Percentiles rank a stretch among this genome's conserved stretches.
Evolutionary conservation across 805 yeast genomes (phyloP).

Genomic region (Metschnikowia continentalis): DNA sequence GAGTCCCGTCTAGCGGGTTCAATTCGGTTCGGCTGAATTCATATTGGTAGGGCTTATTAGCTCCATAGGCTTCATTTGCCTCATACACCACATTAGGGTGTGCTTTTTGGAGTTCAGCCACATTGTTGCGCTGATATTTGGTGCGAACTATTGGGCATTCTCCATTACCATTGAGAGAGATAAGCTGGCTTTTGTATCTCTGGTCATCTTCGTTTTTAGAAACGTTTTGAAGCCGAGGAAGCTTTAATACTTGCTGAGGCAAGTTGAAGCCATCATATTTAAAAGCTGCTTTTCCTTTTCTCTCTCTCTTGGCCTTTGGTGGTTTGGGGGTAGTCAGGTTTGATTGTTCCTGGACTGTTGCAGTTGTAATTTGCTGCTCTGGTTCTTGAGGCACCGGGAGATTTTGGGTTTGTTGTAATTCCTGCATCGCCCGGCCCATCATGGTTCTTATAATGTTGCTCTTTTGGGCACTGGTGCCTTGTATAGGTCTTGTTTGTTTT

Average conservation of each 20-base stretch:
- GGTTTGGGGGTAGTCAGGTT: neutral
- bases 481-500: too few relatives aligned
- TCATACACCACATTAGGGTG: conserved; percentile 10
- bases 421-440: neutral
- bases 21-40: conserved; percentile 15
- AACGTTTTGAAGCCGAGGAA: neutral
- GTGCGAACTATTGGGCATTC: too few relatives aligned
- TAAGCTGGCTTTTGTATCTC: too few relatives aligned
- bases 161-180: too few relatives aligned
- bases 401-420: too few relatives aligned
- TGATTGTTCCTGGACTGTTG: neutral
- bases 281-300: conserved; percentile 1
- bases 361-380: neutral
- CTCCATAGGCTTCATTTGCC: conserved; percentile 7
- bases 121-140: neutral
- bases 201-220: too few relatives aligned
- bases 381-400: too few relatives aligned
- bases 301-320: conserved; percentile 1
- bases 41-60: conserved; percentile 15
- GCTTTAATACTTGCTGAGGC: neutral
- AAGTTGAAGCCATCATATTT: conserved; percentile 6
- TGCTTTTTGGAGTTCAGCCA: conserved; percentile 3
- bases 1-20: conserved; percentile 4
- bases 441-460: too few relatives aligned
- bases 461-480: too few relatives aligned